phyloP scores from a whole-genome alignment of 208 protist species.

The Crithidia thermophila region DNA sequence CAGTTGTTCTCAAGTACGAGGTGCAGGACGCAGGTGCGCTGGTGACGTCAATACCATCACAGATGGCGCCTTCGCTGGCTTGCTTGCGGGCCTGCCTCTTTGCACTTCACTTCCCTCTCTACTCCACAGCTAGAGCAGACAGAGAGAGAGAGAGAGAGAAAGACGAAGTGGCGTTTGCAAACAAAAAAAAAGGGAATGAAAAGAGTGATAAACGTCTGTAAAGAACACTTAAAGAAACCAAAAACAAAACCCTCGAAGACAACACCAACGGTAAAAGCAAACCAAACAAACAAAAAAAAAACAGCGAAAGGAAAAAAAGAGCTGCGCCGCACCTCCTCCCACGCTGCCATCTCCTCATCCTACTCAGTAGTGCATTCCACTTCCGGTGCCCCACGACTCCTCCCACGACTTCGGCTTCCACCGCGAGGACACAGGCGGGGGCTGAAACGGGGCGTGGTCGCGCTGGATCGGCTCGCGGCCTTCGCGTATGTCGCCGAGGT shows the following conservation, averaged over 20 bases:
- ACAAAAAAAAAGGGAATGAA: constrained; percentile 1
- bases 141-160: background rate
- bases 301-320: background rate
- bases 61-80: no score
- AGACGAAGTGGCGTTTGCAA: background rate
- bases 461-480: constrained; percentile 72
- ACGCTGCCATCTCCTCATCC: constrained; percentile 1
- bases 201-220: no score
- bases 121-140: background rate
- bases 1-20: no score
- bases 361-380: constrained; percentile 44
- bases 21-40: no score
- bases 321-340: background rate
- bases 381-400: constrained; percentile 85
- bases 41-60: no score
- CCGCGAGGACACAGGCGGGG: constrained; percentile 79
- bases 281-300: background rate
- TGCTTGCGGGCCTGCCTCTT: no score
- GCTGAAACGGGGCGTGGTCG: constrained; percentile 68
- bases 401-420: constrained; percentile 93
- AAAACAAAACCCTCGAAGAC: no score
- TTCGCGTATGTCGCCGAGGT: constrained; percentile 88
- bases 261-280: no score
- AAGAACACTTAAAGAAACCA: no score
- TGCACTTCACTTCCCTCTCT: no score